These are phyloP conservation scores for Erythrobasidium hasegawianum DNA, from an alignment of 1,284 basidiomycete genomes.

Conservation along the genomic window DNA sequence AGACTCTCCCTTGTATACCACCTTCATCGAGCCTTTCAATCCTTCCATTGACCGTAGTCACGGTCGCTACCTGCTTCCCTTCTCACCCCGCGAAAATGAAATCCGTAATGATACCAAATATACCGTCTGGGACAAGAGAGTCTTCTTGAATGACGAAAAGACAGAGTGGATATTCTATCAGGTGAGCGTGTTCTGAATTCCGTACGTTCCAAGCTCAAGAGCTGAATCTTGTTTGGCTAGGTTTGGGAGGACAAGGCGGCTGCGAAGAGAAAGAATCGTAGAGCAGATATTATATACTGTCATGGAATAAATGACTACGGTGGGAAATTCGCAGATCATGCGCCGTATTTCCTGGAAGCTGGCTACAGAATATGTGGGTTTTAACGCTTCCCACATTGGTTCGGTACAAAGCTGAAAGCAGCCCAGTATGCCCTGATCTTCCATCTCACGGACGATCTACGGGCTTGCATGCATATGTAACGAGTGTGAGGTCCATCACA, in stretches of 20 bases:
- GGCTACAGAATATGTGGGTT: conserved; percentile 33
- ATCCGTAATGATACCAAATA: conserved; percentile 26
- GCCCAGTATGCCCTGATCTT: conserved; percentile 41
- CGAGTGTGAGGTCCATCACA: conserved; percentile 31
- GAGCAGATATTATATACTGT: conserved; percentile 23
- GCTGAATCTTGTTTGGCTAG: conserved; percentile 30
- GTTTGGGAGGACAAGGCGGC: conserved; percentile 40
- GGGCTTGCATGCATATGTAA: conserved; percentile 40
- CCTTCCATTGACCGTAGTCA: conserved; percentile 37
- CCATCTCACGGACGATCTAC: conserved; percentile 43
- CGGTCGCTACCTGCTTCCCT: conserved; percentile 37
- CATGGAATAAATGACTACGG: conserved; percentile 41
- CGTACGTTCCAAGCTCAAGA: not conserved
- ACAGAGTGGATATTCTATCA: conserved; percentile 34
- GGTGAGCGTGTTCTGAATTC: not conserved
- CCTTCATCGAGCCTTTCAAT: conserved; percentile 23
- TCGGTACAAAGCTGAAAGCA: not conserved
- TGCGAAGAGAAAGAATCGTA: conserved; percentile 8
- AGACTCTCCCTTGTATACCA: conserved; percentile 1
- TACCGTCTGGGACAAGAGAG: conserved; percentile 35
- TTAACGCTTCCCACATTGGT: too few species aligned
- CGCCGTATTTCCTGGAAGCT: conserved; percentile 38
- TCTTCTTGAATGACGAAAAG: conserved; percentile 19
- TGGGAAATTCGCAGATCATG: conserved; percentile 42
- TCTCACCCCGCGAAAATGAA: conserved; percentile 35